phyloP scores from a whole-genome alignment of 192 early-diverging fungal species.

The Ramicandelaber brevisporus region DNA sequence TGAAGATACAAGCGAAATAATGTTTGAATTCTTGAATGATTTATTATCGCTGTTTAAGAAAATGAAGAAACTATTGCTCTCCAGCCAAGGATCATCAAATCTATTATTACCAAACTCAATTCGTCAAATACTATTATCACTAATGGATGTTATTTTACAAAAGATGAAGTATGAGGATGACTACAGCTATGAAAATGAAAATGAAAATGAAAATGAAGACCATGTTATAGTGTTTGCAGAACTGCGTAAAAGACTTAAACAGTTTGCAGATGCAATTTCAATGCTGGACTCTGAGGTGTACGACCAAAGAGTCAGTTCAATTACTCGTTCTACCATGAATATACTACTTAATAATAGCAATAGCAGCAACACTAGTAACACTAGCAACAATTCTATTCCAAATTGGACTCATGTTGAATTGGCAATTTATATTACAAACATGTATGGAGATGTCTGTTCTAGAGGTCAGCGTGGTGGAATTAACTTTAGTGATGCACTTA shows the following conservation, averaged over 20 bases:
- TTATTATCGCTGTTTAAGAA: slow-evolving; percentile 37
- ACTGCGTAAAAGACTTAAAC: slow-evolving; percentile 27
- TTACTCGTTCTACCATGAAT: too few relatives aligned
- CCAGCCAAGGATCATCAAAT: slow-evolving; percentile 9
- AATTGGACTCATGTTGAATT: too few relatives aligned
- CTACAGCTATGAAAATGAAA: slow-evolving; percentile 40
- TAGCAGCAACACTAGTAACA: too few relatives aligned
- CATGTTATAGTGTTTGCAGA: slow-evolving; percentile 17
- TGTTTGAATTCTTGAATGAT: slow-evolving; percentile 52
- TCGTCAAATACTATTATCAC: slow-evolving; percentile 17
- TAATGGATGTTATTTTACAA: slow-evolving; percentile 38
- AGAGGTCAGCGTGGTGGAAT: too few relatives aligned
- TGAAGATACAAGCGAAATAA: slow-evolving; percentile 50
- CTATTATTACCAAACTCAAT: slow-evolving; percentile 7
- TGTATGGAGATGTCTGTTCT: too few relatives aligned
- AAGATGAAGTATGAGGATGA: slow-evolving; percentile 87
- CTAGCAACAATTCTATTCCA: too few relatives aligned
- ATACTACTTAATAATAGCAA: too few relatives aligned
- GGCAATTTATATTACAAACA: too few relatives aligned
- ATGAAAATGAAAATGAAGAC: slow-evolving; percentile 51
- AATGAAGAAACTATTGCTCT: slow-evolving; percentile 10
- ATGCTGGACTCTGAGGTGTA: slow-evolving; percentile 22
- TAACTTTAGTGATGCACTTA: too few relatives aligned
- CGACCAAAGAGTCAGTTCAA: too few relatives aligned
- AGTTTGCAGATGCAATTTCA: slow-evolving; percentile 50